Conservation (phyloP, 2,329 filamentous ascomycete genomes). For the Paraconiothyrium sp. region DNA sequence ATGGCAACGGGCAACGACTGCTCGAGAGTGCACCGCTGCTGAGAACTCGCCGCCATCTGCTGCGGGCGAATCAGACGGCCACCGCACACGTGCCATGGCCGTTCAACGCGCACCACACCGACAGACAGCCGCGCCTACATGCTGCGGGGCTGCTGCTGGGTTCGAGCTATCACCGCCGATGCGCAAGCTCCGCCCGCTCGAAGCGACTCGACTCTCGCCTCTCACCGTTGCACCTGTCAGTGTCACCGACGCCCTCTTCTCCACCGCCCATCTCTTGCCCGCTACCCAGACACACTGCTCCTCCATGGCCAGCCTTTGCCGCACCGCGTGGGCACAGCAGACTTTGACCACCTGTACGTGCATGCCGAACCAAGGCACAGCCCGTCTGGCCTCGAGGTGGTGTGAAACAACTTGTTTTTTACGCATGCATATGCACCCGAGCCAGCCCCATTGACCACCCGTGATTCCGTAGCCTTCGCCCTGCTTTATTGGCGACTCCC, state of each 20-base stretch:
- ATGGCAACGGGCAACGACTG: too few relatives aligned
- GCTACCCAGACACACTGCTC: not conserved
- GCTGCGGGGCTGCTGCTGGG: slow-evolving; percentile 1
- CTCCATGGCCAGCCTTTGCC: not conserved
- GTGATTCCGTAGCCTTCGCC: not conserved
- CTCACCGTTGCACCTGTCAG: slow-evolving; percentile 16
- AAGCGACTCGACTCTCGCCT: not conserved
- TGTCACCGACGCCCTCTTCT: not conserved
- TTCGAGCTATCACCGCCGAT: slow-evolving; percentile 1
- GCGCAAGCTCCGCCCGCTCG: not conserved
- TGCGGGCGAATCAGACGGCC: not conserved
- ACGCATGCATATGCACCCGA: slow-evolving; percentile 2
- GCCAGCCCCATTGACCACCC: not conserved
- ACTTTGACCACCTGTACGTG: not conserved
- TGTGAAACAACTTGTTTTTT: not conserved
- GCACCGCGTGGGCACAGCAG: not conserved
- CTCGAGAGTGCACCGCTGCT: not conserved
- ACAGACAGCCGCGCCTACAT: not conserved
- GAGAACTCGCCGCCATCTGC: not conserved
- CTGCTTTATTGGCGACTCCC: slow-evolving; percentile 2
- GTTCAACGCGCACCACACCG: not conserved
- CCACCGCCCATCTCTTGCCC: slow-evolving; percentile 11
- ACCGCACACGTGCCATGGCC: not conserved
- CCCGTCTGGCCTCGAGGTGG: not conserved
- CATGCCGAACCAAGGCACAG: not conserved